Evolutionary conservation across 306 rosid genomes (phyloP), one percentile per base, ranked within the genome.

Genomic region (Vigna trinervia): DNA sequence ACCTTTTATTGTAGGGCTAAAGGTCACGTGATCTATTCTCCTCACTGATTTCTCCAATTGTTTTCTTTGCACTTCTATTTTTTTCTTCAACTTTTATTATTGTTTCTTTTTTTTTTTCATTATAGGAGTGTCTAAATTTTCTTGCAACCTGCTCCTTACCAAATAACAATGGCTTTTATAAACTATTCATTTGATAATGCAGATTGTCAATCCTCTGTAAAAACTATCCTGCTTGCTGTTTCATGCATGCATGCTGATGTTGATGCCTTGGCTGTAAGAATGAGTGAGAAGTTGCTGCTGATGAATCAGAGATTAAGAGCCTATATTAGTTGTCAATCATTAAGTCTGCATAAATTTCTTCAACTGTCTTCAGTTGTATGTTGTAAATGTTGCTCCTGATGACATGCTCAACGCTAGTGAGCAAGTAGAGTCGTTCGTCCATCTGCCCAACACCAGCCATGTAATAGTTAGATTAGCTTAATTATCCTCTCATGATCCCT

Each of bases 401-500:
- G 43, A 53, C 56, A 19, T 36, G 30, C 69, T 23, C 1, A 14
- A n/a, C n/a, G 8, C 69, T 8, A 5, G 6, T 38, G 30, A 22
- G 30, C 56, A 5, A 39, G 3, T 66, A 1, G 45, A 20, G 23
- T 32, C 30, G 23, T 56, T 73, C 51, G 73, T 74, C 51, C 12
- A 23, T 69, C 48, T 47, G 45, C 17, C 60, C 11, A 28, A 20
- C 12, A n/a, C 38, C 43, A 43, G 43, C 54, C 74, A 6, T 76
- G 62, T 72, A 59, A 59, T 67, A 66, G 46, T 30, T 71, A 80
- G 77, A 32, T 69, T 77, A 77, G 78, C 14, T 43, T 48, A 19
- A 20, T 69, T 62, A 13, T 57, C 60, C 30, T 68, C 52, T 3
- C 10, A 9, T 65, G 54, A 46, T 54, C 46, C 56, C 6, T 22